Conservation (phyloP, 345 rosid genomes). For the Chamaenerion angustifolium region DNA sequence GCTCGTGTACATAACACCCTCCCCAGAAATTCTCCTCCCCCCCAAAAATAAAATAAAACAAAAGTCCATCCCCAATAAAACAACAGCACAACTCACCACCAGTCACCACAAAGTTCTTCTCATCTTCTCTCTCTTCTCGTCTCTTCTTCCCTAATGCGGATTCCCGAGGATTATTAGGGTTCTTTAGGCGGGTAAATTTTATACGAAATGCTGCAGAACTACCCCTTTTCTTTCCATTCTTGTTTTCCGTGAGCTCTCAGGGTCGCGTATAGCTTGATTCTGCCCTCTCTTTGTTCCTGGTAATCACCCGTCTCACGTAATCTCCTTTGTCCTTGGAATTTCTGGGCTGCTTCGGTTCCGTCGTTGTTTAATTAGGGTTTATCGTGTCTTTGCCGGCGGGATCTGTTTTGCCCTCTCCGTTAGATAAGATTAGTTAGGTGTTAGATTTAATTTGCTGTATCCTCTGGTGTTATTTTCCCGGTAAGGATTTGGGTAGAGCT, state of each 20-base stretch:
- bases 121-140: neutral
- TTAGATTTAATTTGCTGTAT: too few relatives aligned
- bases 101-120: neutral
- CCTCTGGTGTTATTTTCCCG: too few relatives aligned
- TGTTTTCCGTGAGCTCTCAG: neutral
- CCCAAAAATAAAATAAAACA: neutral
- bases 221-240: neutral
- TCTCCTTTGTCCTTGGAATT: neutral
- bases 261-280: conserved; percentile 8
- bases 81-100: neutral
- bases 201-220: neutral
- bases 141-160: neutral
- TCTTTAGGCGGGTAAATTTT: conserved; percentile 6
- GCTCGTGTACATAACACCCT: too few relatives aligned
- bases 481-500: too few relatives aligned
- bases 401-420: too few relatives aligned
- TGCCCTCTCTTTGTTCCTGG: neutral
- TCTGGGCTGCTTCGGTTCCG: neutral
- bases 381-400: too few relatives aligned
- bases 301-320: neutral
- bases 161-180: conserved; percentile 6
- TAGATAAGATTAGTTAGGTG: too few relatives aligned
- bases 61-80: neutral
- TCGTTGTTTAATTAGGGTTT: too few relatives aligned
- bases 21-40: too few relatives aligned